These are phyloP conservation scores for Globisporangium cystogenes DNA, from an alignment of 352 stramenopile species.

Conservation along the genomic window DNA sequence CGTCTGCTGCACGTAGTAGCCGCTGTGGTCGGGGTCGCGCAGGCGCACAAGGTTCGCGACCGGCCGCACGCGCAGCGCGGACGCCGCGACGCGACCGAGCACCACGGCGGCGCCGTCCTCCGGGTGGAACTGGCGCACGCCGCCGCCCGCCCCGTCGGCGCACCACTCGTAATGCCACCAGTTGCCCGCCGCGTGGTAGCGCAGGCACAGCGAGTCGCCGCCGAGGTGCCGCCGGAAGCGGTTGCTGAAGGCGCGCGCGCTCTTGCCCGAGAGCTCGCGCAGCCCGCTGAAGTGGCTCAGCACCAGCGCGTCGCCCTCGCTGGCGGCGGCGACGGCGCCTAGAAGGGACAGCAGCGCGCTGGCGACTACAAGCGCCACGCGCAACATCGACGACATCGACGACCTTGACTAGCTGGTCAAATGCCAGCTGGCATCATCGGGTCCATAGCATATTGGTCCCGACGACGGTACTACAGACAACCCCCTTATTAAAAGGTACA, in stretches of 20 bases:
- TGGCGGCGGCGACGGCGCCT: no score
- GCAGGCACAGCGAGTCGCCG: constrained; percentile 36
- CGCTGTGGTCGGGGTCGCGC: constrained; percentile 39
- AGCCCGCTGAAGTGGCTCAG: constrained; percentile 45
- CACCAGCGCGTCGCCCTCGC: constrained; percentile 6
- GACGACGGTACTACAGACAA: no score
- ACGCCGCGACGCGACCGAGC: constrained; percentile 29
- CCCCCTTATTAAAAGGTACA: background rate
- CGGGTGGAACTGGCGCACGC: constrained; percentile 71
- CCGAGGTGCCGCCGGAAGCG: constrained; percentile 52
- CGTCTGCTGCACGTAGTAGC: constrained; percentile 51
- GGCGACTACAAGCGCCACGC: background rate
- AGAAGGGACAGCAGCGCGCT: background rate
- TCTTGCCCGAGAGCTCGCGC: constrained; percentile 52
- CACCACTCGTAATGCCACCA: constrained; percentile 90
- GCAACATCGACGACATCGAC: no score
- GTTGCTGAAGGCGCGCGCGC: constrained; percentile 65
- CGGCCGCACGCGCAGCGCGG: constrained; percentile 32
- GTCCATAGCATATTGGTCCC: no score
- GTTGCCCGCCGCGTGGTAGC: constrained; percentile 44
- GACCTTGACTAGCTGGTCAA: no score
- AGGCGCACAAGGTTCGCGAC: constrained; percentile 31
- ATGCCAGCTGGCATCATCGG: no score
- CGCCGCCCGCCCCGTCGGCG: constrained; percentile 37
- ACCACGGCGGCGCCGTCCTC: constrained; percentile 13